Conservation (phyloP, 2,329 filamentous ascomycete genomes). For the Claviceps cyperi region DNA sequence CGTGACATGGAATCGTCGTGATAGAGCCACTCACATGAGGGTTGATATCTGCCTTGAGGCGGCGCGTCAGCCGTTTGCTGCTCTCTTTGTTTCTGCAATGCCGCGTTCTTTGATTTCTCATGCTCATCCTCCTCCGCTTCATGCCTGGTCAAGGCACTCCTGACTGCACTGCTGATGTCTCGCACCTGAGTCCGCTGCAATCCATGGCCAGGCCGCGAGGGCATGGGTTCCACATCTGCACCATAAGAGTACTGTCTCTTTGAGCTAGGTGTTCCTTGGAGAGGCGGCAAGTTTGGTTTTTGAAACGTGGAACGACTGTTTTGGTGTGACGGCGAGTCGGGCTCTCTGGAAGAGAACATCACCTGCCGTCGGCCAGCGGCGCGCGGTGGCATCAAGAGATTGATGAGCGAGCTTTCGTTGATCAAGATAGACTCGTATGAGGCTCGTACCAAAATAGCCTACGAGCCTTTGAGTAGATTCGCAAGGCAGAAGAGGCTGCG, state of each 20-base stretch:
- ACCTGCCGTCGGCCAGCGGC: slow-evolving; percentile 4
- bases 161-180: slow-evolving; percentile 17
- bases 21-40: slow-evolving; percentile 3
- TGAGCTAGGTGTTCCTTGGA: slow-evolving; percentile 20
- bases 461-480: not conserved
- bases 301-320: slow-evolving; percentile 7
- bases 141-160: slow-evolving; percentile 12
- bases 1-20: not conserved
- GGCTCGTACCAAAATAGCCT: not conserved
- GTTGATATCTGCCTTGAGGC: not conserved
- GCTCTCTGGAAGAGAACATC: slow-evolving; percentile 4
- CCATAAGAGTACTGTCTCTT: slow-evolving; percentile 25
- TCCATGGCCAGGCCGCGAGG: slow-evolving; percentile 9
- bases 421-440: too few species aligned
- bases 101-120: not conserved
- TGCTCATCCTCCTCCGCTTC: slow-evolving; percentile 6
- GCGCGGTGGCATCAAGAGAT: slow-evolving; percentile 8
- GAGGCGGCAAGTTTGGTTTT: slow-evolving; percentile 13
- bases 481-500: not conserved
- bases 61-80: slow-evolving; percentile 7
- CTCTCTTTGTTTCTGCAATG: not conserved
- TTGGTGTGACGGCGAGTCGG: slow-evolving; percentile 4
- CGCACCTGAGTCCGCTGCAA: slow-evolving; percentile 8
- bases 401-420: not conserved
- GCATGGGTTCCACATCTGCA: slow-evolving; percentile 20